Conservation (phyloP, 2,329 filamentous ascomycete genomes). For the Fusarium oligoseptatum region DNA sequence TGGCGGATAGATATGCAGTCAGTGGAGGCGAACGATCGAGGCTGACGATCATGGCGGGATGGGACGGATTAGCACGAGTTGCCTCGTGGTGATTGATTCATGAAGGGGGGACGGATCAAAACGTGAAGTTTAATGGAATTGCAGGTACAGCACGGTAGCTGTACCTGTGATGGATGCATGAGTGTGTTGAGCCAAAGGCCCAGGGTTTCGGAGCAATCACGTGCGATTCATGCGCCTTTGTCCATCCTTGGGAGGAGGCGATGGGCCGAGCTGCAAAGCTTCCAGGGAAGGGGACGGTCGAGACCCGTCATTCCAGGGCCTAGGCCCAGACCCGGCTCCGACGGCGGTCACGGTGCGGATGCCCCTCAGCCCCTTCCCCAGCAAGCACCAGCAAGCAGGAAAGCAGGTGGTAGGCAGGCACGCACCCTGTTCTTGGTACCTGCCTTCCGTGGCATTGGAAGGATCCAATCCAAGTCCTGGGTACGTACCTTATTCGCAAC, state of each 20-base stretch:
- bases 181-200: neutral
- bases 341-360: constrained; percentile 11
- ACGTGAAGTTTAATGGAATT: neutral
- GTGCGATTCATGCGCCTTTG: constrained; percentile 5
- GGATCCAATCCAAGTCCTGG: constrained; percentile 12
- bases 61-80: constrained; percentile 13
- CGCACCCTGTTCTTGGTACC: constrained; percentile 24
- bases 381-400: neutral
- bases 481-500: constrained; percentile 7
- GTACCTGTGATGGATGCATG: neutral
- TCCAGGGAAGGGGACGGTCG: constrained; percentile 9
- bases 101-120: constrained; percentile 4
- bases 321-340: constrained; percentile 19
- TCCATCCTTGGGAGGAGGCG: neutral
- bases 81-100: constrained; percentile 13
- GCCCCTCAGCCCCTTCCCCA: neutral
- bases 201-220: constrained; percentile 6
- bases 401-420: neutral
- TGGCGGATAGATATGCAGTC: constrained; percentile 5
- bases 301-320: constrained; percentile 15
- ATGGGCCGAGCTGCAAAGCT: constrained; percentile 9
- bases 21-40: constrained; percentile 23
- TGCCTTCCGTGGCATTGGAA: constrained; percentile 31
- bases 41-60: constrained; percentile 30
- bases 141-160: neutral